A percentile compares a stretch with the other conserved stretches of the same genome.
Conservation (phyloP, 768 basidiomycete genomes). For the Naganishia onofrii region DNA sequence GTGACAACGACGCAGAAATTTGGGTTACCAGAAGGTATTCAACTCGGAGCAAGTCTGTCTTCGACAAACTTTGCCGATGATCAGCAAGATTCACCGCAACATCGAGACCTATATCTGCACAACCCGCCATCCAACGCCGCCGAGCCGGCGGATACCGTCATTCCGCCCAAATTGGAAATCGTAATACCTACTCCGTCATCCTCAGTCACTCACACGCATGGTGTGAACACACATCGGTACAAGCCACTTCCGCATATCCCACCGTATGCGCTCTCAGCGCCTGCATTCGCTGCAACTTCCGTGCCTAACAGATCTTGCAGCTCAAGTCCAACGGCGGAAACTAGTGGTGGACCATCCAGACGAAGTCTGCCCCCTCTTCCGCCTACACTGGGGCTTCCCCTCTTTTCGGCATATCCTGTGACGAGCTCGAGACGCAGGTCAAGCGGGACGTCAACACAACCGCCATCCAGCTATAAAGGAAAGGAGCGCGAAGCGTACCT, state of each 20-base stretch:
- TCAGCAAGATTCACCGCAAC: background rate
- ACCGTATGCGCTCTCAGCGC: background rate
- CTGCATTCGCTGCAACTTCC: background rate
- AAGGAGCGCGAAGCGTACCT: constrained; percentile 8
- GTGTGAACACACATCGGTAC: background rate
- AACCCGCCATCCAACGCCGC: background rate
- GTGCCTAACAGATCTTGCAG: too few relatives aligned
- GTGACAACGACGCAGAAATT: constrained; percentile 1
- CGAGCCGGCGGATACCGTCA: background rate
- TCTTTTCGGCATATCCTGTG: constrained; percentile 21
- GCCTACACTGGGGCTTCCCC: background rate
- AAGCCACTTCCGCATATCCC: constrained; percentile 15
- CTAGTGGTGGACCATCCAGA: background rate
- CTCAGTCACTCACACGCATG: background rate
- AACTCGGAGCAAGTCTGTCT: background rate
- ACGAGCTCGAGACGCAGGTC: constrained; percentile 6
- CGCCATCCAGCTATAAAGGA: constrained; percentile 17
- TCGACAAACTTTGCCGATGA: background rate
- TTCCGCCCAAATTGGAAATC: background rate
- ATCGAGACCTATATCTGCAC: too few relatives aligned
- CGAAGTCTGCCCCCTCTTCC: background rate
- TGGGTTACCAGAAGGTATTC: background rate
- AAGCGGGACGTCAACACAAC: background rate
- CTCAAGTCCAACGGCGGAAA: background rate
- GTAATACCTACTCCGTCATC: background rate